Conservation (phyloP, 257 asterid genomes). For the Lavandula angustifolia region DNA sequence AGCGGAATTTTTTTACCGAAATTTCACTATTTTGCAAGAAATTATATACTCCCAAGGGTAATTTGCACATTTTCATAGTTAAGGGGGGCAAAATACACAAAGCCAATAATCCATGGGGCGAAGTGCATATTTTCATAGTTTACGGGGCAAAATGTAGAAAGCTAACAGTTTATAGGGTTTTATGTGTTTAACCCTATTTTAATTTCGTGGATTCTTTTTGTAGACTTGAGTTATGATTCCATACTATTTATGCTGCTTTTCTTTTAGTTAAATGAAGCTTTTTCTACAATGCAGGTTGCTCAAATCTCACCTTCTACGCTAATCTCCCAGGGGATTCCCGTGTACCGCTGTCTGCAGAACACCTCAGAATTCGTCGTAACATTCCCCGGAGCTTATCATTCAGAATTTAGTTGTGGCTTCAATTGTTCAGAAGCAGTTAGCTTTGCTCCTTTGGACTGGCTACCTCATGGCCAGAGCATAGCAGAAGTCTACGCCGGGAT, state of each 20-base stretch:
- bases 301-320: conserved; percentile 71
- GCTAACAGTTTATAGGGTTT: too few relatives aligned
- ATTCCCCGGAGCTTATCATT: conserved; percentile 77
- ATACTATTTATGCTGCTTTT: background rate
- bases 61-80: too few relatives aligned
- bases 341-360: conserved; percentile 76
- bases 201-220: background rate
- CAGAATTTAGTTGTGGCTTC: conserved; percentile 74
- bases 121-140: too few relatives aligned
- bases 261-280: conserved; percentile 10
- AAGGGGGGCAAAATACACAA: too few relatives aligned
- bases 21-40: too few relatives aligned
- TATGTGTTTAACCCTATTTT: background rate
- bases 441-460: conserved; percentile 89
- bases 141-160: too few relatives aligned
- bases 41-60: too few relatives aligned
- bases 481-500: conserved; percentile 58
- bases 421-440: conserved; percentile 66
- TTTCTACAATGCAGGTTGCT: conserved; percentile 48
- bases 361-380: conserved; percentile 62
- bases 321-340: conserved; percentile 68
- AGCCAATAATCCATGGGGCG: too few relatives aligned
- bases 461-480: conserved; percentile 67
- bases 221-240: background rate
- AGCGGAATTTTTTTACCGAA: too few relatives aligned